Evolutionary conservation across 495 filamentous ascomycete species (phyloP), one percentile per base, ranked within the genome.

Genomic region (Talaromyces ruber): DNA sequence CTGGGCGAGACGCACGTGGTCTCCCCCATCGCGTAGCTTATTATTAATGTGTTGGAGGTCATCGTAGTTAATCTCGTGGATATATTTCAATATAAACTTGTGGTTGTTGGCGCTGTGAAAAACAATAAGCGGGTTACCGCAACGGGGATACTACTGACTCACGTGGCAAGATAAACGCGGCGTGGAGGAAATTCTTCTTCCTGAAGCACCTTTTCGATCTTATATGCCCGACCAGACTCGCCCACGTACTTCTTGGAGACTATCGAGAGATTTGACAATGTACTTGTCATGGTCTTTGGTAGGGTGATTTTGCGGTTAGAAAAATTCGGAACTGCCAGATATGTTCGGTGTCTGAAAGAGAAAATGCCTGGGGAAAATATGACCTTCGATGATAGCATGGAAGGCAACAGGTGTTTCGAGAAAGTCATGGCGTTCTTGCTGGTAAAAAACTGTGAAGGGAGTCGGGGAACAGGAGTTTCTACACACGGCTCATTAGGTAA

Each of bases 71-170:
- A 71, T 65, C 59, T 68, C 65, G 54, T 74, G 70, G 47, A 78
- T 70, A 50, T 72, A 72, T 65, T 78, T 78, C 66, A 78, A 60
- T 47, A 76, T 70, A 53, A 76, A 76, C 65, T 68, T 76, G 61
- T 74, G 69, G 43, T 70, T 68, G 30, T 69, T 70, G 39, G 73
- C 71, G 54, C 74, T 76, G 28, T 56, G 30, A 63, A 62, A 14
- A 63, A 65, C 47, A 62, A 60, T 58, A 58, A 65, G 63, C 29
- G 50, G 58, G 62, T 58, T 53, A 60, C 21, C 32, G 21, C 53
- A 30, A 64, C 21, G 12, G 26, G 47, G 51, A 12, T 58, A 25
- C 50, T 21, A 59, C 53, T 32, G 60, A 54, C 69, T 39, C 37
- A 65, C 62, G 59, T 60, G 28, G 69, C 67, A 63, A 63, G 65